A percentile compares a stretch with the other conserved stretches of the same genome.
phyloP scores from a whole-genome alignment of 345 rosid species.

The Salix caprea region DNA sequence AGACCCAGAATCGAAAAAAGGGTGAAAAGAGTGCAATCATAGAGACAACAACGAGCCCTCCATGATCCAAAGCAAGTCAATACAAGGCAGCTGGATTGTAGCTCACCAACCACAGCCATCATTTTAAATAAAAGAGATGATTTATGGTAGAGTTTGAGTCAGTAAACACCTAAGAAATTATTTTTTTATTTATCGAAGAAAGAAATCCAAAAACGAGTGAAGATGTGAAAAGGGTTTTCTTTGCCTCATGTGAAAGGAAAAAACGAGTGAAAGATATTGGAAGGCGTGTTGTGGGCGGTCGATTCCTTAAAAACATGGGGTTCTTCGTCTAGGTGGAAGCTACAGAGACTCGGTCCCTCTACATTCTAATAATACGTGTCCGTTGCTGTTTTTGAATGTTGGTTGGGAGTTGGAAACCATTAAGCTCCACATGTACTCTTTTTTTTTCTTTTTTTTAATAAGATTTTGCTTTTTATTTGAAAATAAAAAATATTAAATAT shows the following conservation, averaged over 20 bases:
- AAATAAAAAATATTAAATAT: no score
- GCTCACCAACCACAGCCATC: slow-evolving; percentile 41
- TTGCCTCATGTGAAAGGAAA: not conserved
- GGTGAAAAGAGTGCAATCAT: not conserved
- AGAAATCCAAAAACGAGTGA: no score
- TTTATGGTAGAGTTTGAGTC: not conserved
- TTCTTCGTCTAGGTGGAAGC: not conserved
- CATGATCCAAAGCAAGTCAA: slow-evolving; percentile 48
- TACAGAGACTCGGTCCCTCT: not conserved
- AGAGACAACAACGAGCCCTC: slow-evolving; percentile 36
- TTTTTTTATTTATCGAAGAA: no score
- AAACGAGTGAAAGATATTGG: not conserved
- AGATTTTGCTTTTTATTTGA: no score
- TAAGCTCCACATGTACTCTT: not conserved
- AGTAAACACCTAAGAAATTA: not conserved
- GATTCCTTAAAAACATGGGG: not conserved
- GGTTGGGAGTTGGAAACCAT: slow-evolving; percentile 7
- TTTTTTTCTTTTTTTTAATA: no score
- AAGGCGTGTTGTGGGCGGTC: not conserved
- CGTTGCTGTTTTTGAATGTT: not conserved
- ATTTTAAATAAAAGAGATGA: not conserved
- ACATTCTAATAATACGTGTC: no score
- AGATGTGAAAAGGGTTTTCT: not conserved
- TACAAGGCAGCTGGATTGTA: slow-evolving; percentile 51
- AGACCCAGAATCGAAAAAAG: slow-evolving; percentile 9